Evolutionary conservation across 768 basidiomycete genomes (phyloP), one percentile per base, ranked within the genome.

Genomic region (Mycena rebaudengoi): DNA sequence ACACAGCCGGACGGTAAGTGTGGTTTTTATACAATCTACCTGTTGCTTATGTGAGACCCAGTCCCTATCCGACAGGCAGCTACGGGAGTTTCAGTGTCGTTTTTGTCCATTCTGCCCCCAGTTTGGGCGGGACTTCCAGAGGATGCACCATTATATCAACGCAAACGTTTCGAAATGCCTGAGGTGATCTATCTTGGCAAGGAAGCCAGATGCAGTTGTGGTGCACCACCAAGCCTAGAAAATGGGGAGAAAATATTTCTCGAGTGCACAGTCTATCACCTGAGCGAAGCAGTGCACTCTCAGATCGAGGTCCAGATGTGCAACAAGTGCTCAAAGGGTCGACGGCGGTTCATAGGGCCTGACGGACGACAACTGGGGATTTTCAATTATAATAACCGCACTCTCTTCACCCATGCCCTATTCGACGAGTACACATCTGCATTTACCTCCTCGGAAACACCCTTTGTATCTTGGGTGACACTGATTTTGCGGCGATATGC

Each of bases 331-430:
- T 45, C 61, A 7, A 30, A 7, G 18, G 39, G 43, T 1, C 7
- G 41, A 16, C 50, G 58, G 1, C 55, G 62, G 8, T 65, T 41
- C 23, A 52, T 65, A 26, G 60, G 64, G 12, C 64, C 45, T 7
- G 55, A 65, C 20, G 18, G 40, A 16, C 50, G 39, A 33, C 30
- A 60, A 4, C 39, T 60, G 3, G 66, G 66, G 3, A 37, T 60
- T 7, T 64, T 67, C 44, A 67, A 67, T 32, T 64, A 33, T 52
- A 67, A 67, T 46, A 67, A 67, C 46, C 7, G 41, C 25, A 14
- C 49, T 12, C 60, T 63, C 26, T 56, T 51, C 14, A 18, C 55
- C 0, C 64, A 65, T 54, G 30, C 46, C 4, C 29, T 65, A 3
- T 45, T 65, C 18, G 64, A 65, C 20, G 64, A 65, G 10, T 65